Base-by-base conservation (phyloP, 768 basidiomycete genomes). In the Leccinellum rugosiceps region DNA sequence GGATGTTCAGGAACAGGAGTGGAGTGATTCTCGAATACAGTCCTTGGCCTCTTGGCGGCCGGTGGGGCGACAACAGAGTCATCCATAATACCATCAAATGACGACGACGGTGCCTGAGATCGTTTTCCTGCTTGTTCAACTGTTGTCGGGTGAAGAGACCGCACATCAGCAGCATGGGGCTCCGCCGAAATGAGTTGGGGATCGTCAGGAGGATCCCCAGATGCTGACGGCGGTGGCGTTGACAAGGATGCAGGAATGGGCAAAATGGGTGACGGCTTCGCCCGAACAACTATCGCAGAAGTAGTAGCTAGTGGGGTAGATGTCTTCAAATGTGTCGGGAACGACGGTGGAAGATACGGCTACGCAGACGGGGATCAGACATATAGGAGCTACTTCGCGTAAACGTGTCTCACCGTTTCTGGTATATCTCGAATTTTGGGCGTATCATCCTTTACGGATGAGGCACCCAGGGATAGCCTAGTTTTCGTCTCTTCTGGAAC, bases 341-440 rank as follows among this genome's bases (percentile, higher is more conserved):
- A 85, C 7, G 83, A 84, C 4, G 83, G 83, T 1, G 82, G 82
- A 19, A 81, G 67, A 57, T 78, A 82, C n/a, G 73, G 70, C 81
- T 77, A 59, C 62, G 28, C 34, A 47, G 35, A 56, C 31, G 46
- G 30, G 32, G 3, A 46, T 72, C 56, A 72, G 60, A 49, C 35
- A 52, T 51, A 21, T 26, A 21, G 41, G 19, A 21, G 41, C 49
- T 32, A 55, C 41, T 38, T 50, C 26, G 23, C 30, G 43, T 56
- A 19, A 59, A 53, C 50, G 52, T 35, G 31, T 63, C 77, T 64
- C 59, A 78, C 76, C 60, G 68, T 68, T 63, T 77, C 76, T 28
- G 76, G 64, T 25, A 77, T 21, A 56, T 77, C 71, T 28, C 66
- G 50, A 21, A 77, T 77, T 50, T 63, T 70, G 25, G 63, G 65